Evolutionary conservation across 306 rosid species (phyloP), one percentile per base, ranked within the genome.

Genomic region (Ammopiptanthus mongolicus): DNA sequence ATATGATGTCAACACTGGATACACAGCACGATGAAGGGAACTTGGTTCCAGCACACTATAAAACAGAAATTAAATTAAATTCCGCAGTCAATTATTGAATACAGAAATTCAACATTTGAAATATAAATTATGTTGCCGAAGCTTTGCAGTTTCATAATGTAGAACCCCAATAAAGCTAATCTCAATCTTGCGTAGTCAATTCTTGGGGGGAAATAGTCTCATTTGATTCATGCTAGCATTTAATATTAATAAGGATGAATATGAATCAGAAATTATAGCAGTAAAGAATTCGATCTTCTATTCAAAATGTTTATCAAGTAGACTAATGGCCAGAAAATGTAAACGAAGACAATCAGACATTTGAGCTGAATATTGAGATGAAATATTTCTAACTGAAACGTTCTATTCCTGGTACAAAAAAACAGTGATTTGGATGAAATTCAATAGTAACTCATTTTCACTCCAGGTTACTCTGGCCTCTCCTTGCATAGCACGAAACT

Each of bases 41-140:
- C 91, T 87, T 14, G 98, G 96, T 66, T 94, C 97, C 78, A 94
- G 84, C 39, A 86, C 96, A 74, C 98, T 94, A 78, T 86, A 78
- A 65, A 31, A 31, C 73, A 85, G 82, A 60, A 59, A 82, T 56
- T 15, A 80, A 58, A 79, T 7, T 65, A 28, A 71, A 39, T 15
- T 47, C 66, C 69, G 67, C 5, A 18, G 33, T 66, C 79, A 83
- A 58, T 65, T 57, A 37, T 33, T 53, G 68, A 79, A 64, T 41
- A 12, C 18, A 58, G 58, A 71, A 53, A 60, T 42, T n/a, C 64
- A 63, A 41, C 18, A 50, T 47, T 46, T 74, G 64, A 81, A 15
- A 33, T 33, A 48, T 5, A 51, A 23, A 69, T 5, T 42, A 72
- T 23, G 71, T 53, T 25, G 15, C 70, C 1, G 22, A 56, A 71